A percentile compares a stretch with the other conserved stretches of the same genome.
phyloP scores from a whole-genome alignment of 2,329 filamentous ascomycete genomes.

The Aspergillus awamori region DNA sequence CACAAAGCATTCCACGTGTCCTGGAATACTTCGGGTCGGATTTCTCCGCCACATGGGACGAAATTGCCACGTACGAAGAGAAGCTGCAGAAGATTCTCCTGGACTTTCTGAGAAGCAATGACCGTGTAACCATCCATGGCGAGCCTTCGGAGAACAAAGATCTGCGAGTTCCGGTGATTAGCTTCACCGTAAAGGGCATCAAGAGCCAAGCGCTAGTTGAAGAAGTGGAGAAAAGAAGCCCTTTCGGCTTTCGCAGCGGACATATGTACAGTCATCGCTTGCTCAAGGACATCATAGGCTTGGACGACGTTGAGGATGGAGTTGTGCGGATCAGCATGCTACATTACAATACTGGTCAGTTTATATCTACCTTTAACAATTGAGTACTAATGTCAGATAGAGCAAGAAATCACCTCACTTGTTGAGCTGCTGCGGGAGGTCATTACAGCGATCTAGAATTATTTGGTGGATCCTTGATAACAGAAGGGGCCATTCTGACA shows the following conservation, averaged over 20 bases:
- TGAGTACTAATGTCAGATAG: background rate
- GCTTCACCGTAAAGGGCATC: slow-evolving; percentile 63
- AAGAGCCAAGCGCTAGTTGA: slow-evolving; percentile 63
- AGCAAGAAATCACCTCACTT: slow-evolving; percentile 1
- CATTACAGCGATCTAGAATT: background rate
- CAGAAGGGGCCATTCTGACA: background rate
- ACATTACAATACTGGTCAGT: slow-evolving; percentile 71
- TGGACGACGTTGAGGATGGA: slow-evolving; percentile 62
- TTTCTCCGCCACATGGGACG: slow-evolving; percentile 50
- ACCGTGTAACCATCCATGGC: slow-evolving; percentile 63
- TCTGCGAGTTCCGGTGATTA: slow-evolving; percentile 66
- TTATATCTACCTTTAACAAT: background rate
- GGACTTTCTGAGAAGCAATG: slow-evolving; percentile 57
- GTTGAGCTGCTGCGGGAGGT: slow-evolving; percentile 4
- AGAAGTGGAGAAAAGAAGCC: slow-evolving; percentile 60
- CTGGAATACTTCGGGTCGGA: slow-evolving; percentile 60
- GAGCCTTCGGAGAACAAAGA: slow-evolving; percentile 52
- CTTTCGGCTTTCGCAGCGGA: slow-evolving; percentile 68
- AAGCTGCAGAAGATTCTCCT: slow-evolving; percentile 62
- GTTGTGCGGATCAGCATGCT: slow-evolving; percentile 71
- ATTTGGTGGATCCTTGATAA: background rate
- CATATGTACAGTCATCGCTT: slow-evolving; percentile 70
- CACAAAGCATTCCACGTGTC: slow-evolving; percentile 64
- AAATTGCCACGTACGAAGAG: slow-evolving; percentile 62
- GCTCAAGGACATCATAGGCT: slow-evolving; percentile 59